phyloP scores from a whole-genome alignment of 257 asterid species.

The Plantago major region DNA sequence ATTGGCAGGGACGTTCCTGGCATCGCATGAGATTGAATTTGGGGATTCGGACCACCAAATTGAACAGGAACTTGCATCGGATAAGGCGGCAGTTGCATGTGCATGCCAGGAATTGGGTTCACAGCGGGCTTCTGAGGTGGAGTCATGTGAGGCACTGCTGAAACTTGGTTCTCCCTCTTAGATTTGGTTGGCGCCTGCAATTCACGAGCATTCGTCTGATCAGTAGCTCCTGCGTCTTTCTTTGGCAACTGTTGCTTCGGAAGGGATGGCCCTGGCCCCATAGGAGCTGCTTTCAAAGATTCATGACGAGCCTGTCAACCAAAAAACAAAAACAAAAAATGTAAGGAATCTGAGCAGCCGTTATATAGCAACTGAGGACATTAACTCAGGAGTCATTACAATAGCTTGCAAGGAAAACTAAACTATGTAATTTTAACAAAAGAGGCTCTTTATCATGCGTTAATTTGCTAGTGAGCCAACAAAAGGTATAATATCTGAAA shows the following conservation, averaged over 20 bases:
- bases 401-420: conserved; percentile 2
- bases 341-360: conserved; percentile 6
- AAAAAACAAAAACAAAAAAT: conserved; percentile 8
- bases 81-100: conserved; percentile 58
- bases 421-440: conserved; percentile 4
- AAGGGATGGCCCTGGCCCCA: conserved; percentile 49
- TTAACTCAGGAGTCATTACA: conserved; percentile 8
- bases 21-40: conserved; percentile 69
- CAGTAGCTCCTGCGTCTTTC: conserved; percentile 42
- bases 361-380: conserved; percentile 9
- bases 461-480: no score
- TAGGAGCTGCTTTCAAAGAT: conserved; percentile 39
- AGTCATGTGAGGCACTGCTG: conserved; percentile 41
- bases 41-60: conserved; percentile 78
- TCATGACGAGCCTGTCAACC: conserved; percentile 53
- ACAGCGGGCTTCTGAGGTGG: conserved; percentile 60
- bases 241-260: conserved; percentile 55
- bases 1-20: conserved; percentile 54
- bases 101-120: conserved; percentile 49
- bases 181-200: conserved; percentile 39
- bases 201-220: conserved; percentile 46
- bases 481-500: background rate
- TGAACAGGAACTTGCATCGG: conserved; percentile 61
- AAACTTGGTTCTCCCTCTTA: conserved; percentile 57
- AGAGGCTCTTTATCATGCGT: no score